Conservation (phyloP, 1,284 basidiomycete species). For the Megacollybia platyphylla region DNA sequence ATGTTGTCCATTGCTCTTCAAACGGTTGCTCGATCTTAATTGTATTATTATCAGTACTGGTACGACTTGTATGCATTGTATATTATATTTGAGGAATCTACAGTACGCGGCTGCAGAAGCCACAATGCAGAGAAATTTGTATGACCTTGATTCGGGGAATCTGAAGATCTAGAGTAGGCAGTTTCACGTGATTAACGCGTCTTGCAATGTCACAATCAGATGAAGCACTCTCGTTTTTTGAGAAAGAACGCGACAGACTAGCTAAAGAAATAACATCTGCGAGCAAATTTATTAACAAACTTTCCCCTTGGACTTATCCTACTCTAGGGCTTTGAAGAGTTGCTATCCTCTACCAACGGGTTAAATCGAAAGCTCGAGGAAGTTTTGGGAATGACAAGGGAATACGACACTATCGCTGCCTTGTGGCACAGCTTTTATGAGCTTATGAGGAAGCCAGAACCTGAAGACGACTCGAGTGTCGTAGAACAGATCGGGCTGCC, state of each 20-base stretch:
- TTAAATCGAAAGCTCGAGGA: slow-evolving; percentile 90
- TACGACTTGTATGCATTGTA: background rate
- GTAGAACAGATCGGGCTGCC: slow-evolving; percentile 31
- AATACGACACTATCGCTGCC: slow-evolving; percentile 82
- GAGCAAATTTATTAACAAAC: slow-evolving; percentile 11
- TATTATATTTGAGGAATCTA: no score
- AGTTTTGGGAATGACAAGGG: slow-evolving; percentile 82
- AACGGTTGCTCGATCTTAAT: background rate
- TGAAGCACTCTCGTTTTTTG: slow-evolving; percentile 57
- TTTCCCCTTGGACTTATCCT: background rate
- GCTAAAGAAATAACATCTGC: slow-evolving; percentile 63
- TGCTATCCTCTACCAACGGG: slow-evolving; percentile 79
- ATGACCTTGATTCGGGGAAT: no score
- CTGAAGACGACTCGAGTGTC: slow-evolving; percentile 14
- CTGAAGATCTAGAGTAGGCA: no score
- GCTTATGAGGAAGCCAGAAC: slow-evolving; percentile 51
- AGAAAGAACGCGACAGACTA: slow-evolving; percentile 64
- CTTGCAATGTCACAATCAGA: slow-evolving; percentile 29
- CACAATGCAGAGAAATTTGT: no score
- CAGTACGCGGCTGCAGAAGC: no score
- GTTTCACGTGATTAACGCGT: no score
- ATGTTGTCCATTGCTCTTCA: slow-evolving; percentile 1
- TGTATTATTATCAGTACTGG: slow-evolving; percentile 1
- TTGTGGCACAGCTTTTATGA: slow-evolving; percentile 80
- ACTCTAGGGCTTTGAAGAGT: slow-evolving; percentile 76